Conservation (phyloP, 257 asterid genomes). For the Pogostemon cablin region DNA sequence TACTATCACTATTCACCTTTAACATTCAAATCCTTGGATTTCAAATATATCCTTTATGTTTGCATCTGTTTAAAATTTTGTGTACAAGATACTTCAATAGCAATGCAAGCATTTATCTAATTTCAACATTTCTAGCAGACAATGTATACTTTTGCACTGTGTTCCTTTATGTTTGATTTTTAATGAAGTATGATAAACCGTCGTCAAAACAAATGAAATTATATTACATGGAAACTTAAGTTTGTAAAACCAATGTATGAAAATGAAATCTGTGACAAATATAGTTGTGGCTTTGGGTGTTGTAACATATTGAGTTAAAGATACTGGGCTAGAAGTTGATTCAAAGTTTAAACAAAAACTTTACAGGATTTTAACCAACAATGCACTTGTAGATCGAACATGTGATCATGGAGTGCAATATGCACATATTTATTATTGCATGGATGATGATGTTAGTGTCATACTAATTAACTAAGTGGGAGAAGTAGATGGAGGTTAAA, state of each 20-base stretch:
- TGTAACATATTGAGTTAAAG: conserved; percentile 4
- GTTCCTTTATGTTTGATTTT: conserved; percentile 9
- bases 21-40: too few species aligned
- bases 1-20: too few species aligned
- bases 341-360: conserved; percentile 17
- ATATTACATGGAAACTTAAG: background rate
- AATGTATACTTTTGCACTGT: background rate
- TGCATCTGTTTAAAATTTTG: conserved; percentile 22
- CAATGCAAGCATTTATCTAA: conserved; percentile 23
- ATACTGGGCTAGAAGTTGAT: conserved; percentile 24
- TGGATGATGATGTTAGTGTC: background rate
- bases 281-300: conserved; percentile 15
- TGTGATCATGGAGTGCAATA: background rate
- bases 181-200: background rate
- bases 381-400: conserved; percentile 1
- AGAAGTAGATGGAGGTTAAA: conserved; percentile 14
- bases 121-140: conserved; percentile 17
- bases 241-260: conserved; percentile 1
- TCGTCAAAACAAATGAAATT: too few species aligned
- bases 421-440: conserved; percentile 7
- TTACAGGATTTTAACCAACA: conserved; percentile 7
- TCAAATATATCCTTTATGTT: background rate
- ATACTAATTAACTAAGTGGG: conserved; percentile 16
- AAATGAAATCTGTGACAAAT: conserved; percentile 8
- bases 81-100: conserved; percentile 16